phyloP scores from a whole-genome alignment of 176 grass and related monocot species.

The Aegilops bicornis region DNA sequence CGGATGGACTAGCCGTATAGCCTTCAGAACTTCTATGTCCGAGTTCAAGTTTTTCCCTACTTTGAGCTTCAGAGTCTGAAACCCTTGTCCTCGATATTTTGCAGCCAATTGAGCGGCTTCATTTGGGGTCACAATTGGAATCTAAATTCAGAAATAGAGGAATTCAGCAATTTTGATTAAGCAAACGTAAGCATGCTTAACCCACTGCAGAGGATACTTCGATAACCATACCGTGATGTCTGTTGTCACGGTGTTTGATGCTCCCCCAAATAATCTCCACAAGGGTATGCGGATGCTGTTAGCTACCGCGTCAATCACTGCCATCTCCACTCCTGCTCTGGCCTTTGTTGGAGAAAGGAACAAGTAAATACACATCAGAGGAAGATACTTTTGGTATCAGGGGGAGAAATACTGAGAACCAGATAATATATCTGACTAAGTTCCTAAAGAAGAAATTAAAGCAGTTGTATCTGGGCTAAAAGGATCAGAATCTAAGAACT shows the following conservation, averaged over 20 bases:
- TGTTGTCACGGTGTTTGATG: slow-evolving; percentile 70
- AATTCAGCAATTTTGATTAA: not conserved
- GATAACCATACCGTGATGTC: slow-evolving; percentile 76
- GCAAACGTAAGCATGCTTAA: not conserved
- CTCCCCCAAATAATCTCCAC: slow-evolving; percentile 93
- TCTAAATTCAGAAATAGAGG: slow-evolving; percentile 36
- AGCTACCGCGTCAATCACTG: slow-evolving; percentile 86
- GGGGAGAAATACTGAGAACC: no score
- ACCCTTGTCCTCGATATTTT: slow-evolving; percentile 76
- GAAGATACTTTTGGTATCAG: no score
- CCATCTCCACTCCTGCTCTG: slow-evolving; percentile 95
- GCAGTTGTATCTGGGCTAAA: no score
- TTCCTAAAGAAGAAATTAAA: not conserved
- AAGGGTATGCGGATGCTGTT: slow-evolving; percentile 87
- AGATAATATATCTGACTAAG: not conserved
- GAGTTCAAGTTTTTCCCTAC: slow-evolving; percentile 87
- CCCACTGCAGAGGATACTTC: not conserved
- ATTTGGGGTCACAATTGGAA: slow-evolving; percentile 87
- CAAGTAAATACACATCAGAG: not conserved
- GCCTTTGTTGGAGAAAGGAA: slow-evolving; percentile 56
- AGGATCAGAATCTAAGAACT: not conserved
- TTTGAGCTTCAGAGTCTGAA: slow-evolving; percentile 88
- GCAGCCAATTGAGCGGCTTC: slow-evolving; percentile 86
- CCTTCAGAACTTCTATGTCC: slow-evolving; percentile 79
- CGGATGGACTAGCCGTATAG: slow-evolving; percentile 71